Base-by-base conservation (phyloP, 345 rosid species). In the Acer campestre region DNA sequence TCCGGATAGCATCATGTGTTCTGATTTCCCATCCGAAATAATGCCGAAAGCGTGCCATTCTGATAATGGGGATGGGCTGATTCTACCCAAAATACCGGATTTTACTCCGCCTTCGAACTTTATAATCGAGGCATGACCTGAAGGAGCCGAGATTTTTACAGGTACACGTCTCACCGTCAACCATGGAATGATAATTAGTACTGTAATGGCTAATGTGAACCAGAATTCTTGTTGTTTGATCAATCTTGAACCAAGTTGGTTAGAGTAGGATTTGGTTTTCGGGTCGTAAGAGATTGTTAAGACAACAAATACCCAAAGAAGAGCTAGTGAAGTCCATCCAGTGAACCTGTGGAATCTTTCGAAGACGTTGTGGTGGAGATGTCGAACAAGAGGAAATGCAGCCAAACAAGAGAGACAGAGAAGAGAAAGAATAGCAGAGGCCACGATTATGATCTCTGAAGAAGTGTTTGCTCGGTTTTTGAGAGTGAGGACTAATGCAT, bases 11-110 rank as follows among this genome's bases (percentile, higher is more conserved):
- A 94, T 92, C 97, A 92, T 85, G 85, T 94, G 98, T 23, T 86
- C 90, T 4, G 77, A 70, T 84, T 92, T 88, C n/a, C 89, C 88
- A 31, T 91, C 88, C 1, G 97, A 92, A 61, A 94, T 92, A 1
- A 90, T 92, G 8, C 98, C 98, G 29, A 94, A 94, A 20, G 97
- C 94, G 16, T 94, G 98, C 98, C 98, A 94, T 77, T 94, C 98
- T 0, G 94, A 94, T 6, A 94, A 81, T 10, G 97, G 98, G 3
- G 97, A 94, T 0, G 97, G 97, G 79, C 97, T 94, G n/a, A 94
- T 94, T 82, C 98, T 83, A 4, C 98, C 97, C 29, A 94, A 67
- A 18, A 94, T 84, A 3, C 98, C 98, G 0, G 97, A 74, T 77
- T 90, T 84, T 16, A 91, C 84, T 17, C 98, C 97, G 4, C 96